A percentile compares a stretch with the other conserved stretches of the same genome.
Conservation (phyloP, 257 asterid genomes). For the Thymus mandschuricus region DNA sequence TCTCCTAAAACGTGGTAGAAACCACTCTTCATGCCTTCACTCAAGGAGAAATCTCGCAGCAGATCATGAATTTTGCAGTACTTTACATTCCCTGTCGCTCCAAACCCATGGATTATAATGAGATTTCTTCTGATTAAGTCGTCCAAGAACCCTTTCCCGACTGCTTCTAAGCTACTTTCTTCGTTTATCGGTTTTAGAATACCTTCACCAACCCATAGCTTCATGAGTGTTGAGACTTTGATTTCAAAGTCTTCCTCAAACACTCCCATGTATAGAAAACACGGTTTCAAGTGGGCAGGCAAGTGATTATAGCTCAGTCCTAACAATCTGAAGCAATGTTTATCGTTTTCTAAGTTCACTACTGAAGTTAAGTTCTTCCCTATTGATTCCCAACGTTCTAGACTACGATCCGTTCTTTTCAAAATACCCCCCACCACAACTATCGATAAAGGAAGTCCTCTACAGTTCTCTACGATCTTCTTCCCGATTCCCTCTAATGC, state of each 20-base stretch:
- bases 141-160: neutral
- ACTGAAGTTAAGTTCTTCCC: neutral
- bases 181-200: neutral
- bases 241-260: no score
- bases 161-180: neutral
- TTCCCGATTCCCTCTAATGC: no score
- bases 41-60: conserved; percentile 18
- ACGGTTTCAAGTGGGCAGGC: no score
- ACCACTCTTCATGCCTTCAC: neutral
- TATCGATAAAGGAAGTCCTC: neutral
- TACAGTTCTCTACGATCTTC: no score
- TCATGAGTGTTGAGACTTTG: no score
- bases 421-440: conserved; percentile 22
- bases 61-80: conserved; percentile 13
- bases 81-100: conserved; percentile 1
- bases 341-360: no score
- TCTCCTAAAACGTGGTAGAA: conserved; percentile 1
- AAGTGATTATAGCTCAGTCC: no score
- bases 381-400: neutral
- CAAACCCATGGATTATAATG: neutral
- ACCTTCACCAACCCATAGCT: neutral
- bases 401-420: neutral
- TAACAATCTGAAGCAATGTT: no score
- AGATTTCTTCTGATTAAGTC: conserved; percentile 20
- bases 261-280: no score